Base-by-base conservation (phyloP, 139 green algal species). In the Coccomyxa sp. region DNA sequence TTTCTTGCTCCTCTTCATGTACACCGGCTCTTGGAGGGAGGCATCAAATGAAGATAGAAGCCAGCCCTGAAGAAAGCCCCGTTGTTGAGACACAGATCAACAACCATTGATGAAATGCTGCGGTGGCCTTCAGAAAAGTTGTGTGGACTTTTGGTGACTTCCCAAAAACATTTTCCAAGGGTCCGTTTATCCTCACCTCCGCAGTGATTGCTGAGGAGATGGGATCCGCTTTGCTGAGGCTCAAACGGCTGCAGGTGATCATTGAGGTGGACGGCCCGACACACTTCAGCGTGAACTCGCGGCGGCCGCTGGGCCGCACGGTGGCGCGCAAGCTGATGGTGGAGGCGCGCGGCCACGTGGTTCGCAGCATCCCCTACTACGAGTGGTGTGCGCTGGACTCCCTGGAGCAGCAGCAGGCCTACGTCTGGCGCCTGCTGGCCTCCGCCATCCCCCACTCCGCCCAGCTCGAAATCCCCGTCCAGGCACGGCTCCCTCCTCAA, bases 211-310 rank as follows among this genome's bases (percentile, higher is more conserved):
- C 38, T 11, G 38, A 51, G 38, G 38, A 51, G 3, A 51, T 7
- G 38, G 38, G 11, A 21, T 78, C 23, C 71, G 9, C 30, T 7
- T 7, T 10, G n/a, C 7, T 51, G 71, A 57, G 28, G 71, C n/a
- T 28, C 0, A 63, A 25, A 27, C 7, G 17, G 76, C 4, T 80
- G 76, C 75, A 88, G 87, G 85, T 90, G 27, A 82, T 87, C 0
- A 78, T 90, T 31, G 85, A 90, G 78, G 85, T 90, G 60, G 82
- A 86, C 51, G 79, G 78, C n/a, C 76, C 82, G 9, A 66, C 38
- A 13, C 81, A 89, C 74, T 90, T 87, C 79, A 82, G 67, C n/a
- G 77, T 78, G 18, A 90, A 90, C 83, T 83, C 82, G 67, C 82
- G 81, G 14, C 83, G 76, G 60, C 87, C 85, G 45, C 83, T 90